Evolutionary conservation across 495 filamentous ascomycete genomes (phyloP), one percentile per base, ranked within the genome.

Genomic region (Aspergillus nanangensis): DNA sequence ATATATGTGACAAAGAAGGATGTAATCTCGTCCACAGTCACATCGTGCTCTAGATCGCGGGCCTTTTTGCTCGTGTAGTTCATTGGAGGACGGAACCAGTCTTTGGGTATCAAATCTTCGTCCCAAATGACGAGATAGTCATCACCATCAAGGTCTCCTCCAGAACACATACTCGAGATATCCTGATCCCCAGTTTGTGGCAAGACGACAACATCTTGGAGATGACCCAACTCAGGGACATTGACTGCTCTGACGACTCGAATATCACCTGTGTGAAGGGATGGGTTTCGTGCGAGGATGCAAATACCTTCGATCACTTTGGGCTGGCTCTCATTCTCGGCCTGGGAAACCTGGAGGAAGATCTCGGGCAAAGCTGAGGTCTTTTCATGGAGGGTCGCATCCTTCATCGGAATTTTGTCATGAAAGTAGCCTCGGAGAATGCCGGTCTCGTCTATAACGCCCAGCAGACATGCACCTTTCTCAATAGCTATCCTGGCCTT

Each of bases 41-140:
- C 85, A 14, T 79, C 67, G 3, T 76, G 63, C 5, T 76, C 60
- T 4, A 84, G 66, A 24, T 67, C 66, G 2, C 79, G 69, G 13
- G 72, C 69, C 13, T 65, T 61, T 3, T 77, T 72, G 2, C 76
- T 63, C 0, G 67, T 69, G 55, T 86, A 92, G 41, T 82, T 69
- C 88, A 96, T 95, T 0, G 92, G 84, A 2, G 72, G 61, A 25
- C 78, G 65, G 46, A 90, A 85, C 78, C 81, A 88, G 38, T 84
- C 69, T 0, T 44, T 34, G 2, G 90, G 90, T 20, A 91, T 62
- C 4, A 99, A 71, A 35, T 84, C 78, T 25, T 72, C 55, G 53
- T 99, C 90, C 93, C 93, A 99, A 27, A 96, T 87, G 15, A 97
- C 84, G 19, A 96, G 77, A 57, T 86, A 99, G 58, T 97, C 94